These are phyloP conservation scores for Aspergillus egyptiacus DNA, from an alignment of 495 filamentous ascomycete species.

Conservation along the genomic window DNA sequence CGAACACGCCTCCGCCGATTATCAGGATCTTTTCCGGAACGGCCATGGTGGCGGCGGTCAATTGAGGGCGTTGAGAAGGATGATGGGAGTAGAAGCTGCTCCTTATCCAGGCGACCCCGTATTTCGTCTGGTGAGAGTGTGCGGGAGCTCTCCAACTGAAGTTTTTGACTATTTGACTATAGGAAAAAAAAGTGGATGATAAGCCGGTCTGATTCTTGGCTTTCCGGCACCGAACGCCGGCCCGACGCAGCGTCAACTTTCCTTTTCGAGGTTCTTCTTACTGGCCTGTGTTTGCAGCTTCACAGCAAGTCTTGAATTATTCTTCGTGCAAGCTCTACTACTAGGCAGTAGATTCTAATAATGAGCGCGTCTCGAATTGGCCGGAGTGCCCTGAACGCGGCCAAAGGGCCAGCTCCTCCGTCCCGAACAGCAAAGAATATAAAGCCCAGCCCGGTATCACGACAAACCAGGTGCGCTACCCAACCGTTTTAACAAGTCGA, in stretches of 20 bases:
- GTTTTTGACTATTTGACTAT: neutral
- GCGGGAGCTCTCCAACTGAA: no score
- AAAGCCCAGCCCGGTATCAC: constrained; percentile 3
- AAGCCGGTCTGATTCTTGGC: neutral
- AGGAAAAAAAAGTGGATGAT: neutral
- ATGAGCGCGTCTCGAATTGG: constrained; percentile 24
- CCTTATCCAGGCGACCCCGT: neutral
- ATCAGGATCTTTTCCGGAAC: constrained; percentile 58
- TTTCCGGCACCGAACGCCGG: constrained; percentile 1
- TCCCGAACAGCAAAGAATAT: constrained; percentile 4
- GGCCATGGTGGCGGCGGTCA: no score
- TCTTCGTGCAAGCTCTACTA: no score
- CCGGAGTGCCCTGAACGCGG: constrained; percentile 18
- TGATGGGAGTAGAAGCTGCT: neutral
- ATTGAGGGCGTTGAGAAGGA: no score
- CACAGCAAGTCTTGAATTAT: neutral
- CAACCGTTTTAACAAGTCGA: neutral
- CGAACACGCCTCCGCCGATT: constrained; percentile 72
- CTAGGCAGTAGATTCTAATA: neutral
- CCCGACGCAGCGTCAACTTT: neutral
- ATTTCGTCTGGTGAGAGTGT: neutral
- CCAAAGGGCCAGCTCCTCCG: constrained; percentile 13
- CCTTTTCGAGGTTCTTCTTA: neutral
- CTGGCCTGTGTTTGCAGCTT: neutral
- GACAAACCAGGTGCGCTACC: neutral